phyloP scores from a whole-genome alignment of 2,329 filamentous ascomycete genomes.

The Colletotrichum echinochloae region DNA sequence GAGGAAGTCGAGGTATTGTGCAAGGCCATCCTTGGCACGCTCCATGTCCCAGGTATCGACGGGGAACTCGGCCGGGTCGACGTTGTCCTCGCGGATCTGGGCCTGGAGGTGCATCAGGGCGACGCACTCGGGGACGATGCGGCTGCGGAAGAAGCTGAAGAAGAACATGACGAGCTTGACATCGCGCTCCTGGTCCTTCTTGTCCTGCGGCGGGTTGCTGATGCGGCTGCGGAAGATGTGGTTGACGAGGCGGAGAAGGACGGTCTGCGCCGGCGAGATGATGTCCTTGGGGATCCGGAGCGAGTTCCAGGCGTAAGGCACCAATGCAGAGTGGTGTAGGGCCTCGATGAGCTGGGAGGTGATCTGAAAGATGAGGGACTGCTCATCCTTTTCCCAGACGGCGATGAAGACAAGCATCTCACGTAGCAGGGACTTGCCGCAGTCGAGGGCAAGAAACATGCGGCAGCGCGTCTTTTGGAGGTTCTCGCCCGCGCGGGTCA shows the following conservation, averaged over 20 bases:
- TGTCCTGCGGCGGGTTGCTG: slow-evolving; percentile 57
- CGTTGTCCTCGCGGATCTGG: slow-evolving; percentile 82
- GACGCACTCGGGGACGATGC: slow-evolving; percentile 93
- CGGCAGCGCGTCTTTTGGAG: slow-evolving; percentile 92
- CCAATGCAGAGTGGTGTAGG: slow-evolving; percentile 86
- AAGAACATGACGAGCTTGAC: slow-evolving; percentile 84
- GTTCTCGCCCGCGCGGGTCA: slow-evolving; percentile 78
- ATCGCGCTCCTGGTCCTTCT: slow-evolving; percentile 67
- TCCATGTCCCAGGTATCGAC: slow-evolving; percentile 99
- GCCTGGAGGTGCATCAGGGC: slow-evolving; percentile 95
- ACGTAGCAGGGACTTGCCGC: slow-evolving; percentile 87
- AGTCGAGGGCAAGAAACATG: slow-evolving; percentile 89
- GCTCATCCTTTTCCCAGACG: slow-evolving; percentile 94
- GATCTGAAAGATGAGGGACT: slow-evolving; percentile 95
- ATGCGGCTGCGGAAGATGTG: slow-evolving; percentile 80
- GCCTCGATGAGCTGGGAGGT: slow-evolving; percentile 96
- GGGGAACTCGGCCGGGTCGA: slow-evolving; percentile 87
- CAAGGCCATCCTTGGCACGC: slow-evolving; percentile 92
- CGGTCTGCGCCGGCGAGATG: slow-evolving; percentile 93
- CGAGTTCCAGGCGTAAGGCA: slow-evolving; percentile 92
- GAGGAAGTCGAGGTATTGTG: slow-evolving; percentile 94
- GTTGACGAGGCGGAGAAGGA: slow-evolving; percentile 89
- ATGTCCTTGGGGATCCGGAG: slow-evolving; percentile 95
- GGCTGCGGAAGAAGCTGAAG: slow-evolving; percentile 90
- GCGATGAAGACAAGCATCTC: slow-evolving; percentile 97